Evolutionary conservation across 129 eudicot species (phyloP), one percentile per base, ranked within the genome.

Genomic region (Chrysanthemum lavandulifolium): DNA sequence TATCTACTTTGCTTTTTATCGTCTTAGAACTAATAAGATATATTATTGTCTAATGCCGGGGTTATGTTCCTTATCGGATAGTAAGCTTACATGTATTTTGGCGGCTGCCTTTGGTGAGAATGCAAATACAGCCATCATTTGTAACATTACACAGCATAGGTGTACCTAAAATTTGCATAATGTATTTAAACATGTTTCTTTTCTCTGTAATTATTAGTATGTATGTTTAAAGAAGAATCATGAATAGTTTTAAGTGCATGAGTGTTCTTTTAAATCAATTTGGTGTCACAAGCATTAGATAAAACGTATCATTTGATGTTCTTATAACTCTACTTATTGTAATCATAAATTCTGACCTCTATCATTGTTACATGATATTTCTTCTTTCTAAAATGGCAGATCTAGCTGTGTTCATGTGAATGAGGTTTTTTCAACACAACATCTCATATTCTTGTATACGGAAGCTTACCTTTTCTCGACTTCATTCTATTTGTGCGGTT

Each of bases 131-230:
- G 97, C 97, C 57, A 95, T 95, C 18, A 90, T 95, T 67, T 95
- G 99, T 82, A 95, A 95, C 79, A 95, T 95, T 76, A 95, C 99
- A 12, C 89, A 69, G 99, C 99, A 40, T 97, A 95, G 99, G 99
- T 89, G 61, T 72, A 65, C 70, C 23, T 65, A 43, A 59, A 67
- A 12, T 29, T 70, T 65, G 10, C 23, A 25, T 25, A 25, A 25
- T 1, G 27, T 25, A 25, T 25, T 0, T 25, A 25, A 25, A 25
- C 27, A 25, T 16, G 58, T 53, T 29, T 7, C 13, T 3, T 52
- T 23, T 50, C 25, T 43, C 36, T 65, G n/a, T 52, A 33, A 36
- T 21, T 74, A 19, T 19, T 19, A 19, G 21, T 19, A 19, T 19
- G 21, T 19, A 19, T 19, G 21, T 19, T 19, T 19, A 19, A 19